A percentile compares a stretch with the other conserved stretches of the same genome.
phyloP scores from a whole-genome alignment of 2,329 filamentous ascomycete species.

The Talaromyces albobiverticillius region DNA sequence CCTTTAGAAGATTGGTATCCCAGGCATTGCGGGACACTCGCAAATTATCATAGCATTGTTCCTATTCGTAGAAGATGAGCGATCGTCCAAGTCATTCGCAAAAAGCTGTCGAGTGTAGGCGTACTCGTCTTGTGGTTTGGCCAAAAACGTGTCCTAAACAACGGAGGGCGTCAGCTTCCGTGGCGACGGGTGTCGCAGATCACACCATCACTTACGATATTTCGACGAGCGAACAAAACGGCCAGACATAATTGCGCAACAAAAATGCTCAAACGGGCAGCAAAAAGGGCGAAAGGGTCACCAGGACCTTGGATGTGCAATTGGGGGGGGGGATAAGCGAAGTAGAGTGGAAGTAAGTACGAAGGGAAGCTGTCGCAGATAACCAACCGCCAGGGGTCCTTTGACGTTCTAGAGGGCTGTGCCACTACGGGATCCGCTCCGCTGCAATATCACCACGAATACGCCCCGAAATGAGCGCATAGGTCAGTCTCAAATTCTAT shows the following conservation, averaged over 20 bases:
- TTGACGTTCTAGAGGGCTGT: not conserved
- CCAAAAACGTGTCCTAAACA: constrained; percentile 91
- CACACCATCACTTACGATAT: constrained; percentile 57
- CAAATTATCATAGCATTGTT: constrained; percentile 97
- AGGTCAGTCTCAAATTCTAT: not conserved
- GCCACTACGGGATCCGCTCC: not conserved
- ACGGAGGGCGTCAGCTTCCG: constrained; percentile 28
- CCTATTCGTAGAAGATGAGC: constrained; percentile 44
- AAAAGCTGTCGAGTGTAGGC: constrained; percentile 11
- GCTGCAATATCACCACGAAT: not conserved
- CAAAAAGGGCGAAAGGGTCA: not conserved
- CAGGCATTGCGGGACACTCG: constrained; percentile 97
- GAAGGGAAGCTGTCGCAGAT: not conserved
- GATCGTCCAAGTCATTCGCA: constrained; percentile 9
- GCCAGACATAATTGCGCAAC: constrained; percentile 56
- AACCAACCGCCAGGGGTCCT: not conserved
- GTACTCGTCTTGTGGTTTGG: constrained; percentile 81
- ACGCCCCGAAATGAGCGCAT: not conserved
- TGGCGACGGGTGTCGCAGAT: constrained; percentile 9
- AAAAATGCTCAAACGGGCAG: constrained; percentile 12
- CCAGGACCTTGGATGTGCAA: constrained; percentile 13
- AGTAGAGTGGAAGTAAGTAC: not conserved
- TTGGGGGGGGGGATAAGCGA: not conserved
- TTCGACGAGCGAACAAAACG: constrained; percentile 72
- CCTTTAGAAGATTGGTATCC: constrained; percentile 98